Conservation (phyloP, 1,284 basidiomycete species). For the Coniferiporia sulphurascens region DNA sequence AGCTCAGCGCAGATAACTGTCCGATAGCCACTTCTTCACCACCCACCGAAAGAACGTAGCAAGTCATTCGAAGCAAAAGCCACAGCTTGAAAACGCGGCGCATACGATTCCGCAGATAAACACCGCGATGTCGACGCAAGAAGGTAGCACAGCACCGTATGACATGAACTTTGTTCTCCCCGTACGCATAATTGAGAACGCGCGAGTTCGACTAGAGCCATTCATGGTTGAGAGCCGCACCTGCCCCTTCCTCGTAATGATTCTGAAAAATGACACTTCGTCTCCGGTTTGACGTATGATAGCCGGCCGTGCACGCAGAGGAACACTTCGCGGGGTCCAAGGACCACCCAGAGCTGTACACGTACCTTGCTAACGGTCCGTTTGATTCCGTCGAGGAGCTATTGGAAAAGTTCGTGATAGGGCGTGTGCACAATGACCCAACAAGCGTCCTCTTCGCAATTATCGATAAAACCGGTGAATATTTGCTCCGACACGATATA, state of each 20-base stretch:
- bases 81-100: too few species aligned
- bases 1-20: too few species aligned
- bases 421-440: conserved; percentile 17
- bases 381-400: conserved; percentile 17
- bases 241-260: not conserved
- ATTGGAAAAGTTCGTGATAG: conserved; percentile 14
- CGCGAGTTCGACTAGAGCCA: conserved; percentile 35
- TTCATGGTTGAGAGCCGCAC: conserved; percentile 25
- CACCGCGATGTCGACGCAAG: not conserved
- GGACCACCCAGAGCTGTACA: conserved; percentile 20
- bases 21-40: too few species aligned
- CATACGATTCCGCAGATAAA: too few species aligned
- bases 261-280: not conserved
- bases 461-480: conserved; percentile 35
- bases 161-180: conserved; percentile 31
- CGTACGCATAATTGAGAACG: conserved; percentile 28
- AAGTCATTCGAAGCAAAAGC: too few species aligned
- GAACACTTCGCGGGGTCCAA: conserved; percentile 24
- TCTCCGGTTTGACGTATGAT: not conserved
- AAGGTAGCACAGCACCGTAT: conserved; percentile 18
- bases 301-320: conserved; percentile 30
- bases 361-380: conserved; percentile 19
- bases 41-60: too few species aligned
- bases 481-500: not conserved
- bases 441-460: conserved; percentile 30